Percentiles rank a stretch among this genome's conserved stretches.
phyloP scores from a whole-genome alignment of 352 stramenopile species.

The Phytopythium helicoides region DNA sequence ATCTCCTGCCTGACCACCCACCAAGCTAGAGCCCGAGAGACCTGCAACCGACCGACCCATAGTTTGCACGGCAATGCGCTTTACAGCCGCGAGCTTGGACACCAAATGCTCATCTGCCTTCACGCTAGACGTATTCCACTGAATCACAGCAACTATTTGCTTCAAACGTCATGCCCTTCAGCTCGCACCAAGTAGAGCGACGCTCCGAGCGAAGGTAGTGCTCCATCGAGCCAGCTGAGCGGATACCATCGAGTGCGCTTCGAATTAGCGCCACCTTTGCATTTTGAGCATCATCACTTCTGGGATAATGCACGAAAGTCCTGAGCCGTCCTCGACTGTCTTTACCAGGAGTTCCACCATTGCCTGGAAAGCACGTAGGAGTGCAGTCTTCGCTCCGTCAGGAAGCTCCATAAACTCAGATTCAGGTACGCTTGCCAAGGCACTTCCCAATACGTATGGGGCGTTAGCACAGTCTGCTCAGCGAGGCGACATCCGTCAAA shows the following conservation, averaged over 20 bases:
- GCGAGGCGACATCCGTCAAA: not conserved
- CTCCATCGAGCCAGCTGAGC: conserved; percentile 26
- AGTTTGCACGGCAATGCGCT: conserved; percentile 40
- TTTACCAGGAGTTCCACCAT: conserved; percentile 23
- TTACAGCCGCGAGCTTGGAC: conserved; percentile 33
- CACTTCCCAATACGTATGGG: conserved; percentile 40
- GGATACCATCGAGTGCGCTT: conserved; percentile 40
- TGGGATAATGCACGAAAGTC: conserved; percentile 32
- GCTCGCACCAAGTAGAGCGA: conserved; percentile 23
- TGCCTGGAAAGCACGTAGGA: conserved; percentile 27
- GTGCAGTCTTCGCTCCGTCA: conserved; percentile 13
- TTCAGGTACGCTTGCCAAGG: conserved; percentile 10
- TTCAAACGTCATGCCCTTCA: conserved; percentile 29
- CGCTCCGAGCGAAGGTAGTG: conserved; percentile 17
- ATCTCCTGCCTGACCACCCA: conserved; percentile 10
- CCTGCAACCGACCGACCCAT: conserved; percentile 26
- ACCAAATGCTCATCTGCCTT: conserved; percentile 42
- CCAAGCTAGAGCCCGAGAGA: conserved; percentile 15
- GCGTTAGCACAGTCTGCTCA: conserved; percentile 14
- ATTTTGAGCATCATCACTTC: conserved; percentile 40
- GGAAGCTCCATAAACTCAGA: conserved; percentile 4
- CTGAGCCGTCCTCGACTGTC: conserved; percentile 25
- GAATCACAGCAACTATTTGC: conserved; percentile 28
- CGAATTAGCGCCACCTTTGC: conserved; percentile 32
- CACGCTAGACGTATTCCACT: conserved; percentile 37